Percentiles rank a stretch among this genome's conserved stretches.
These are phyloP conservation scores for Cladosporium sp. DNA, from an alignment of 2,329 filamentous ascomycete species.

Conservation along the genomic window DNA sequence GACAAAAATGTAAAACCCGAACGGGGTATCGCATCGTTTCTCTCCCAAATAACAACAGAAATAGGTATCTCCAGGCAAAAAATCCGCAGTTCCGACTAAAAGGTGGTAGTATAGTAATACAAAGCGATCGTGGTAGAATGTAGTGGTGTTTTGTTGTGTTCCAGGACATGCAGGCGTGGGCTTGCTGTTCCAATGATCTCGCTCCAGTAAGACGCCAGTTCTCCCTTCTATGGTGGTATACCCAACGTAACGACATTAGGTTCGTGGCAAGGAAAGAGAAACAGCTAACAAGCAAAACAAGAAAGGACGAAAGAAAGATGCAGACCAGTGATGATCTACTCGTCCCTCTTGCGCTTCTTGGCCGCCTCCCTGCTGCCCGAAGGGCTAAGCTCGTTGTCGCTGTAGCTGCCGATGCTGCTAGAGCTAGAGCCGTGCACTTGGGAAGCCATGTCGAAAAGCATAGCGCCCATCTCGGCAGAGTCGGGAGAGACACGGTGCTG, in stretches of 20 bases:
- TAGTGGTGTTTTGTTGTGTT: slow-evolving; percentile 12
- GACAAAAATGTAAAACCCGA: slow-evolving; percentile 5
- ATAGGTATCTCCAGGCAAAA: slow-evolving; percentile 18
- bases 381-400: slow-evolving; percentile 27
- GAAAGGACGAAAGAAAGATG: slow-evolving; percentile 9
- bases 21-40: slow-evolving; percentile 15
- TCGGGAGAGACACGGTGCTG: slow-evolving; percentile 47
- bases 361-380: slow-evolving; percentile 38
- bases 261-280: slow-evolving; percentile 21
- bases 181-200: slow-evolving; percentile 8
- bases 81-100: slow-evolving; percentile 13
- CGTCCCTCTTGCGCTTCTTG: slow-evolving; percentile 48
- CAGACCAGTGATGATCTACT: slow-evolving; percentile 28
- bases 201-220: slow-evolving; percentile 14
- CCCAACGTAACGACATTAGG: slow-evolving; percentile 25
- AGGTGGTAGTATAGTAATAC: slow-evolving; percentile 17
- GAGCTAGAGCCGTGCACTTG: slow-evolving; percentile 67
- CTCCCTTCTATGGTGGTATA: slow-evolving; percentile 19
- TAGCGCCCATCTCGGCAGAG: slow-evolving; percentile 68
- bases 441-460: slow-evolving; percentile 74
- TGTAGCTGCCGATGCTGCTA: slow-evolving; percentile 40
- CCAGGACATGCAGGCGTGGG: slow-evolving; percentile 8
- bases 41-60: slow-evolving; percentile 4
- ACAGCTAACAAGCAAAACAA: slow-evolving; percentile 15
- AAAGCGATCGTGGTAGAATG: slow-evolving; percentile 18